A percentile compares a stretch with the other conserved stretches of the same genome.
Conservation (phyloP, 2,329 filamentous ascomycete genomes). For the Juglanconis sp. region DNA sequence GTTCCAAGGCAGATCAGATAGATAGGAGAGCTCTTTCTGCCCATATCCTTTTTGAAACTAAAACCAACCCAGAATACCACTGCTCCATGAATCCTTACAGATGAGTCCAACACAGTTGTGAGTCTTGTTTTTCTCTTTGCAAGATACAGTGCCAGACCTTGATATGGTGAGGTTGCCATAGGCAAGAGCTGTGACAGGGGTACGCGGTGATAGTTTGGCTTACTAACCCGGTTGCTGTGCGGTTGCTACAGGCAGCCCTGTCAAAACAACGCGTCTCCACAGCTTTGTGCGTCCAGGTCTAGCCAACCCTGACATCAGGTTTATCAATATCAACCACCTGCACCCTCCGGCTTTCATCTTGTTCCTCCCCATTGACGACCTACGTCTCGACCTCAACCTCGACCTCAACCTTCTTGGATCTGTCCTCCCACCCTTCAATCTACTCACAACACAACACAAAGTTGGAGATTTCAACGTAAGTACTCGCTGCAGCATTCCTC, state of each 20-base stretch:
- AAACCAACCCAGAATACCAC: too few relatives aligned
- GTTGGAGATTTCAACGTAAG: neutral
- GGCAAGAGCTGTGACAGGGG: neutral
- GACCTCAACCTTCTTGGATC: neutral
- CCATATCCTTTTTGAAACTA: too few relatives aligned
- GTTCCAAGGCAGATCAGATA: too few relatives aligned
- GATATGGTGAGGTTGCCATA: neutral
- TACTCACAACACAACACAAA: neutral
- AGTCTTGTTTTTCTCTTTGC: too few relatives aligned
- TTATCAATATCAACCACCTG: neutral
- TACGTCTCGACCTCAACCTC: neutral
- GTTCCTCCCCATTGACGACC: neutral
- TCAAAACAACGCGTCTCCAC: conserved; percentile 9
- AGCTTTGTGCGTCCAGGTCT: neutral
- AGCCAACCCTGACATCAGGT: neutral
- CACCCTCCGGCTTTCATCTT: neutral
- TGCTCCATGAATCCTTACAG: too few relatives aligned
- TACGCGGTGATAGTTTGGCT: neutral
- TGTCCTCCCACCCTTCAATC: neutral
- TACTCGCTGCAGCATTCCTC: neutral
- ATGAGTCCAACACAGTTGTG: too few relatives aligned
- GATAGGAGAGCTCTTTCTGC: too few relatives aligned
- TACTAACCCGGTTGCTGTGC: conserved; percentile 5
- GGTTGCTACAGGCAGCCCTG: conserved; percentile 2
- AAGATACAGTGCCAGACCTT: too few relatives aligned